Percentiles rank a stretch among this genome's conserved stretches.
phyloP scores from a whole-genome alignment of 2,329 filamentous ascomycete genomes.

The Ophiostoma piceae region DNA sequence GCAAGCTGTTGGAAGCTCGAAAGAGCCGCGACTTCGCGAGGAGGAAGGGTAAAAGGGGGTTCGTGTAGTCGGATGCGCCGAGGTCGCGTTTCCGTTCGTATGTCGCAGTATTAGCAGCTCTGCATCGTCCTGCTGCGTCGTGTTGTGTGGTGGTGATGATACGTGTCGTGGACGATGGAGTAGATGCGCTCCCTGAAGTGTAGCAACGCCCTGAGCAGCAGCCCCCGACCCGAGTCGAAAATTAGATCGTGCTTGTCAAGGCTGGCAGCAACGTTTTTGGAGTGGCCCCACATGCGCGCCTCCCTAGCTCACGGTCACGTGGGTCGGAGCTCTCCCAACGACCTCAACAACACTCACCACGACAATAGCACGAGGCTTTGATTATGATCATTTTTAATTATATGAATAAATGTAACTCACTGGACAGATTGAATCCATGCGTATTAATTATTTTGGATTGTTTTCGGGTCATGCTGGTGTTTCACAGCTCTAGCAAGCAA shows the following conservation, averaged over 20 bases:
- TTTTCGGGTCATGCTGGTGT: background rate
- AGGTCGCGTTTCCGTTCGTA: slow-evolving; percentile 10
- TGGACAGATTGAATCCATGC: too few species aligned
- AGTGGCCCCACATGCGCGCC: slow-evolving; percentile 16
- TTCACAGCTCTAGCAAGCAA: background rate
- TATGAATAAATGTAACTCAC: too few species aligned
- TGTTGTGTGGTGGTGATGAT: slow-evolving; percentile 15
- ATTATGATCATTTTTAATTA: background rate
- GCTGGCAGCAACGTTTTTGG: slow-evolving; percentile 19
- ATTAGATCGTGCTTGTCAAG: slow-evolving; percentile 19
- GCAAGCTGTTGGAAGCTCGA: slow-evolving; percentile 15
- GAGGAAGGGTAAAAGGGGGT: background rate
- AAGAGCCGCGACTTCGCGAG: slow-evolving; percentile 12
- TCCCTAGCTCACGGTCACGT: slow-evolving; percentile 17
- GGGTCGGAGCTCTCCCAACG: background rate
- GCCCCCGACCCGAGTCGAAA: slow-evolving; percentile 15
- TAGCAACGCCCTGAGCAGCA: slow-evolving; percentile 10
- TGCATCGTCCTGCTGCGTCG: slow-evolving; percentile 14
- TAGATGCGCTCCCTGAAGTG: slow-evolving; percentile 13
- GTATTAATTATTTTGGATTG: background rate
- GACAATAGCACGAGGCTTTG: background rate
- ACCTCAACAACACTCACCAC: background rate
- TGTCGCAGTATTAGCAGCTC: slow-evolving; percentile 6
- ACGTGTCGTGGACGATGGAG: slow-evolving; percentile 7
- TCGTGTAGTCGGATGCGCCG: slow-evolving; percentile 6